Evolutionary conservation across 148 eudicot genomes (phyloP).

Genomic region (Talinum fruticosum): DNA sequence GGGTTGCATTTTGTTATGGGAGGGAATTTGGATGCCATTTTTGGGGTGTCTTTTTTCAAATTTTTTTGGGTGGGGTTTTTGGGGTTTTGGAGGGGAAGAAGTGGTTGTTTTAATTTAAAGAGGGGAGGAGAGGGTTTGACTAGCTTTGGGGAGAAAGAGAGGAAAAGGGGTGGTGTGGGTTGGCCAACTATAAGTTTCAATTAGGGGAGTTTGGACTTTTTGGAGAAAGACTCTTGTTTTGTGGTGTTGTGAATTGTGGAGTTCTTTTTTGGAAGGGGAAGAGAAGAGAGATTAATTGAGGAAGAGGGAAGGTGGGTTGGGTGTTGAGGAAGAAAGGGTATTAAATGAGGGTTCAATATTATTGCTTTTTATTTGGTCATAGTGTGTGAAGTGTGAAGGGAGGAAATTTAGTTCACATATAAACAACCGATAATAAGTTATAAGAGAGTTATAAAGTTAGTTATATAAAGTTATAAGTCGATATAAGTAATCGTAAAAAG

Average conservation of each 20-base stretch:
- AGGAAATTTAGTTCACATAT: background rate
- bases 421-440: no score
- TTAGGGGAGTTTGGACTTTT: background rate
- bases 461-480: no score
- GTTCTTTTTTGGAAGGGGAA: background rate
- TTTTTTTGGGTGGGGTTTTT: background rate
- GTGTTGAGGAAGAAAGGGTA: slow-evolving; percentile 10
- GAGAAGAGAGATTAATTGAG: background rate
- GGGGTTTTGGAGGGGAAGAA: slow-evolving; percentile 1
- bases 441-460: no score
- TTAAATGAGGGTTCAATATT: slow-evolving; percentile 17
- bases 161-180: slow-evolving; percentile 21
- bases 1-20: slow-evolving; percentile 51
- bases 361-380: background rate
- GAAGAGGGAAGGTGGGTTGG: slow-evolving; percentile 22
- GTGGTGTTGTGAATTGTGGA: background rate
- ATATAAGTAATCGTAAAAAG: no score
- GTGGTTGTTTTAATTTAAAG: slow-evolving; percentile 20
- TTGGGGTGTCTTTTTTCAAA: background rate
- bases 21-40: slow-evolving; percentile 35
- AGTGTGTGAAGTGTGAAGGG: background rate
- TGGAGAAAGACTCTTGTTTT: background rate
- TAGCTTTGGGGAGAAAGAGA: no score
- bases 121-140: background rate
- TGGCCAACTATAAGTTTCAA: slow-evolving; percentile 27